phyloP scores from a whole-genome alignment of 805 yeast species.

The Zygosaccharomyces rouxii region DNA sequence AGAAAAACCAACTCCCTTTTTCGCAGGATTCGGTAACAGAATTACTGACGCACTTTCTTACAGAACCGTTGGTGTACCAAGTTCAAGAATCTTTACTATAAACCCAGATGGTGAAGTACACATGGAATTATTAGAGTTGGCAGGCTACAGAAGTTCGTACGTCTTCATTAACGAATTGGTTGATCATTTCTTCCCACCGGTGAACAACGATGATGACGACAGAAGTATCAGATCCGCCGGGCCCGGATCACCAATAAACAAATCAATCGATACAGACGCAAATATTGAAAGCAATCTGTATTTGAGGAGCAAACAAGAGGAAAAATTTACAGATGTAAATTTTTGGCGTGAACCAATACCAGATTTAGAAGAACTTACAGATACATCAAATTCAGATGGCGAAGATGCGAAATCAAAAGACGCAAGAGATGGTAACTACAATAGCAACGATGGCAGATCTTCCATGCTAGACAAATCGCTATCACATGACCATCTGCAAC shows the following conservation, averaged over 20 bases:
- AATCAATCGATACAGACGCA: slow-evolving; percentile 17
- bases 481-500: neutral
- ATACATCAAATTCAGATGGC: slow-evolving; percentile 40
- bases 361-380: slow-evolving; percentile 57
- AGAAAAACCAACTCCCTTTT: slow-evolving; percentile 71
- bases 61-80: slow-evolving; percentile 88
- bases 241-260: slow-evolving; percentile 31
- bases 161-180: slow-evolving; percentile 88
- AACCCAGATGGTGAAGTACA: slow-evolving; percentile 96
- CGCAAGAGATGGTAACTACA: neutral
- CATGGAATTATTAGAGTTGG: slow-evolving; percentile 90
- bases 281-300: slow-evolving; percentile 20
- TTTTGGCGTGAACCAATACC: slow-evolving; percentile 86
- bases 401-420: slow-evolving; percentile 1
- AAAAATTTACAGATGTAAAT: slow-evolving; percentile 75
- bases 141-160: slow-evolving; percentile 87
- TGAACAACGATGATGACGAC: slow-evolving; percentile 36
- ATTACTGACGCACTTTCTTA: slow-evolving; percentile 96
- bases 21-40: slow-evolving; percentile 95
- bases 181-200: slow-evolving; percentile 96
- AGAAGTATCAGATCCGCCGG: slow-evolving; percentile 30
- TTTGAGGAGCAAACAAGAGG: slow-evolving; percentile 28
- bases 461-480: neutral
- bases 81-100: slow-evolving; percentile 90
- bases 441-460: neutral